phyloP scores from a whole-genome alignment of 129 eudicot species.

The Artemisia tridentata region DNA sequence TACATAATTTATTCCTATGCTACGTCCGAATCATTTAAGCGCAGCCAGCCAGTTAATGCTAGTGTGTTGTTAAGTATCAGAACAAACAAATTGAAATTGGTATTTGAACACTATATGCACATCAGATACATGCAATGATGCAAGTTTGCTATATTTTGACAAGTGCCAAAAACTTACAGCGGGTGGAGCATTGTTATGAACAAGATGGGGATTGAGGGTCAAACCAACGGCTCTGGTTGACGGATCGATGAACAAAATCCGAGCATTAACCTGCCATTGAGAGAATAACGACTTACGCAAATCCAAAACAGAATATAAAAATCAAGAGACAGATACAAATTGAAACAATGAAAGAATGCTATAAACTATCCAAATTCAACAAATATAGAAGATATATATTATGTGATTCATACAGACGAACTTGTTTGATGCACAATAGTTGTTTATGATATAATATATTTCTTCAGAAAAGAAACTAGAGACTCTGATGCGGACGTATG shows the following conservation, averaged over 20 bases:
- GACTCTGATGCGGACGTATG: neutral
- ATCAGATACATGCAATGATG: neutral
- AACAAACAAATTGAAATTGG: too few relatives aligned
- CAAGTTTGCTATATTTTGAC: constrained; percentile 11
- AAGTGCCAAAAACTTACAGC: constrained; percentile 53
- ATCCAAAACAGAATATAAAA: neutral
- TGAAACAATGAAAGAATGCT: neutral
- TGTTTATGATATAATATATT: neutral
- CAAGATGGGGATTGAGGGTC: constrained; percentile 82
- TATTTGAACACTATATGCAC: too few relatives aligned
- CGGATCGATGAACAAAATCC: constrained; percentile 88
- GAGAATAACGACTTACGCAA: constrained; percentile 6
- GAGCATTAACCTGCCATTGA: constrained; percentile 77
- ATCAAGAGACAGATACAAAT: neutral
- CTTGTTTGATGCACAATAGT: neutral
- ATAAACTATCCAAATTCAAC: neutral
- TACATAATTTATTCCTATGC: neutral
- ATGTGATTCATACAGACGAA: neutral
- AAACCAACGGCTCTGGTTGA: constrained; percentile 91
- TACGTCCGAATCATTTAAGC: neutral
- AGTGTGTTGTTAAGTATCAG: neutral
- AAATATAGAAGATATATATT: neutral
- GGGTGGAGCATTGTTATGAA: constrained; percentile 79
- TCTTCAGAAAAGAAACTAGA: too few relatives aligned
- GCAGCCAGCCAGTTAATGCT: neutral